Base-by-base conservation (phyloP, 139 green algal species). In the Chlorella sorokiniana region DNA sequence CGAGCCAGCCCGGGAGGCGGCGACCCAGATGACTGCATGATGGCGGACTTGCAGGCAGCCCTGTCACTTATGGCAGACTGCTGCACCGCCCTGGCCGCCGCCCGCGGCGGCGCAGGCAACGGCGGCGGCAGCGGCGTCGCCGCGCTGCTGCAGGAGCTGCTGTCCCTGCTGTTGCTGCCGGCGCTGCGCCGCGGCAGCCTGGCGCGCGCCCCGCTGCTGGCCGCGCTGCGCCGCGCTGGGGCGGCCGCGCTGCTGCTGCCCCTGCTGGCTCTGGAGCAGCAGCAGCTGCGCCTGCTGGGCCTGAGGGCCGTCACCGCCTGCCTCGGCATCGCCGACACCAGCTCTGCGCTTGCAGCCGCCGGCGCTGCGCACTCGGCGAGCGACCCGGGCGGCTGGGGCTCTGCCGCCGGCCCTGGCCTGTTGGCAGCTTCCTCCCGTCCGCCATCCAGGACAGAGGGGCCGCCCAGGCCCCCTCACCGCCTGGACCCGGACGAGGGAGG, bases 221-320 rank as follows among this genome's bases (percentile, higher is more conserved):
- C 40, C 54, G 62, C 59, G 52, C 68, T 84, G 68, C n/a, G 31
- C 4, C 40, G 45, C 11, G 40, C 85, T 27, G 69, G 74, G 10
- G 62, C 73, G 6, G 52, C 86, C 9, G 42, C 37, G 5, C 63
- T 64, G 38, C 48, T 87, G 70, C 82, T 91, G 79, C 69, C 69
- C n/a, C 78, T 83, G 38, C 35, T 74, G 48, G 25, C 75, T 25
- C 76, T 85, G 54, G 76, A 85, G 76, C 80, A 83, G 63, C 87
- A 83, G 51, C n/a, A 67, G 61, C 63, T 91, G 44, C 76, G 84
- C 41, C 29, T 91, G 44, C 78, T 88, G 45, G 87, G 85, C 22
- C 76, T 91, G 29, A 65, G 63, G 6, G 70, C 85, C 16, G 41
- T 90, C 16, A 75, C 81, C 3, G 56, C 76, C n/a, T 85, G 79